Base-by-base conservation (phyloP, 257 asterid species). In the Echium plantagineum region DNA sequence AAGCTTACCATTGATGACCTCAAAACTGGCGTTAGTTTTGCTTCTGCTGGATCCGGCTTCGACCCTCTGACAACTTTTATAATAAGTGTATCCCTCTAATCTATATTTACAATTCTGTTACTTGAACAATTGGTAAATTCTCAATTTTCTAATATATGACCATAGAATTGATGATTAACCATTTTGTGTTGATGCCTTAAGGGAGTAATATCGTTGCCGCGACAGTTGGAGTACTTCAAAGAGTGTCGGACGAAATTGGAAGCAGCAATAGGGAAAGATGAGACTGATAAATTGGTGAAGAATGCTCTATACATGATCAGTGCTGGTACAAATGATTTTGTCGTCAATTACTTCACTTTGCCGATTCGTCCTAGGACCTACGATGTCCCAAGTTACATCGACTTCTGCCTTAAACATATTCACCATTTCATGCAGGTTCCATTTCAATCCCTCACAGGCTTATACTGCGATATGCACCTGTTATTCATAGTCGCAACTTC, bases 41-140 rank as follows among this genome's bases (percentile, higher is more conserved):
- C 94, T 17, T 89, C 95, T 18, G 93, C 95, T 7, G 94, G 90
- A 58, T 77, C 90, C n/a, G 95, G 97, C 58, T 86, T 68, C 64
- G 94, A 84, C 81, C 93, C 94, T 20, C 86, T 84, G 22, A 89
- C 97, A 8, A 71, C 97, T 3, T 10, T 13, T 10, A 22, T 56
- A 57, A 63, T 86, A 38, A 62, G 74, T 61, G 97, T 89, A 42
- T 55, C 59, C 6, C 31, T 55, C 26, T 55, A 13, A 6, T 52
- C 2, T 28, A 24, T 24, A 3, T 24, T 24, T 3, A 24, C 26
- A 24, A 24, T 6, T 28, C 32, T 28, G 3, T 3, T 28, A 28
- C 32, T 28, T 28, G 26, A 24, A 24, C n/a, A n/a, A n/a, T n/a
- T n/a, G n/a, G n/a, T n/a, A n/a, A n/a, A n/a, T n/a, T n/a, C n/a